These are phyloP conservation scores for Aquilaria malaccensis DNA, from an alignment of 345 rosid genomes.

Conservation along the genomic window DNA sequence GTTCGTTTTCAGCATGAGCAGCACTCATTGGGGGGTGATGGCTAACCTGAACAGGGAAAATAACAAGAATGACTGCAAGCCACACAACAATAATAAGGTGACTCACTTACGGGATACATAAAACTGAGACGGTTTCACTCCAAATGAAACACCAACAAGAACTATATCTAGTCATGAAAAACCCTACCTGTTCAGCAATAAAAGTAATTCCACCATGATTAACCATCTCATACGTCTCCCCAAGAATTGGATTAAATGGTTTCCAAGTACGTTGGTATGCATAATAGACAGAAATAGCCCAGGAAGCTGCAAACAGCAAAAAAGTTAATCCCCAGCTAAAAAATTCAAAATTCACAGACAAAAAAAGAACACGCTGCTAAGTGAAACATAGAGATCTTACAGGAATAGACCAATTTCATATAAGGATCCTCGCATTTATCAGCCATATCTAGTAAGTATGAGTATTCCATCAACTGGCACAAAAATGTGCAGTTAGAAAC, in stretches of 20 bases:
- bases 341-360: not conserved
- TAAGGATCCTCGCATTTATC: slow-evolving; percentile 92
- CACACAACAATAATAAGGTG: not conserved
- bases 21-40: slow-evolving; percentile 90
- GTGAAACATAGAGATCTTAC: slow-evolving; percentile 31
- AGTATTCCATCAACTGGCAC: slow-evolving; percentile 89
- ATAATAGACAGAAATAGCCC: slow-evolving; percentile 89
- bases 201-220: slow-evolving; percentile 69
- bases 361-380: slow-evolving; percentile 6
- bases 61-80: not conserved
- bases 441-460: slow-evolving; percentile 79
- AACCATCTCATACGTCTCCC: slow-evolving; percentile 88
- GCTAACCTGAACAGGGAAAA: slow-evolving; percentile 46
- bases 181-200: slow-evolving; percentile 77
- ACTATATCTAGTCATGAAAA: not conserved
- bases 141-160: not conserved
- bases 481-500: slow-evolving; percentile 15
- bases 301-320: slow-evolving; percentile 56
- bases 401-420: slow-evolving; percentile 86
- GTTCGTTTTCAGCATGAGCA: slow-evolving; percentile 81
- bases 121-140: no score
- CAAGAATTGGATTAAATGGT: slow-evolving; percentile 98
- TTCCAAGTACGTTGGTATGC: slow-evolving; percentile 93
- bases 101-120: no score
- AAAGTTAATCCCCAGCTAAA: slow-evolving; percentile 7